These are phyloP conservation scores for Sarcodon sp. DNA, from an alignment of 768 basidiomycete genomes.

Conservation along the genomic window DNA sequence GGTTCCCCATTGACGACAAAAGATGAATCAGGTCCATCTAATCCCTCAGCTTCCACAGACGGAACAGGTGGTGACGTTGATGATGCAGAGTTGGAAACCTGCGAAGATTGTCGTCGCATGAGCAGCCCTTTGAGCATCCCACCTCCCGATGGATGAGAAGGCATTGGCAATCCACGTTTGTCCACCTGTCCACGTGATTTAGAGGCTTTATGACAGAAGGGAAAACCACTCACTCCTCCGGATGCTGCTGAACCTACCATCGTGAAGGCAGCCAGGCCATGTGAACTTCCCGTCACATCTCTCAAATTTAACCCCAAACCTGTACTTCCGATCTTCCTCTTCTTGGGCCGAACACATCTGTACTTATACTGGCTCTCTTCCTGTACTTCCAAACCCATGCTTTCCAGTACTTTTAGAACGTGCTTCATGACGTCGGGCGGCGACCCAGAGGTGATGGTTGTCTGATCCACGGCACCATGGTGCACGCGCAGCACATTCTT, in stretches of 20 bases:
- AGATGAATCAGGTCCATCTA: conserved; percentile 11
- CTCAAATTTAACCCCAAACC: conserved; percentile 29
- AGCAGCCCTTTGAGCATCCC: conserved; percentile 82
- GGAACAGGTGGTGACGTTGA: conserved; percentile 3
- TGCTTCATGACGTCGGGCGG: conserved; percentile 86
- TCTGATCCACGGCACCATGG: conserved; percentile 86
- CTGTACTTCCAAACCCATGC: conserved; percentile 86
- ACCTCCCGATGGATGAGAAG: conserved; percentile 52
- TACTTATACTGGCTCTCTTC: conserved; percentile 87
- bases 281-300: conserved; percentile 20
- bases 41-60: conserved; percentile 9
- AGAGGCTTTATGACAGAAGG: no score
- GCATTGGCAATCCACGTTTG: conserved; percentile 77
- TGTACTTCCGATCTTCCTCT: conserved; percentile 35
- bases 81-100: conserved; percentile 36
- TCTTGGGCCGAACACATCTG: conserved; percentile 72
- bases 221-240: conserved; percentile 55
- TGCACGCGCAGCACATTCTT: conserved; percentile 64
- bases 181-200: conserved; percentile 45
- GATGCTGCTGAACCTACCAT: conserved; percentile 76
- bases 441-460: conserved; percentile 70
- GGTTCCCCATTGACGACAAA: conserved; percentile 5
- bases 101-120: conserved; percentile 85
- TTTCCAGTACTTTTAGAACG: conserved; percentile 64
- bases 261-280: conserved; percentile 58